These are phyloP conservation scores for Calonectria leucothoes DNA, from an alignment of 2,329 filamentous ascomycete genomes.

Conservation along the genomic window DNA sequence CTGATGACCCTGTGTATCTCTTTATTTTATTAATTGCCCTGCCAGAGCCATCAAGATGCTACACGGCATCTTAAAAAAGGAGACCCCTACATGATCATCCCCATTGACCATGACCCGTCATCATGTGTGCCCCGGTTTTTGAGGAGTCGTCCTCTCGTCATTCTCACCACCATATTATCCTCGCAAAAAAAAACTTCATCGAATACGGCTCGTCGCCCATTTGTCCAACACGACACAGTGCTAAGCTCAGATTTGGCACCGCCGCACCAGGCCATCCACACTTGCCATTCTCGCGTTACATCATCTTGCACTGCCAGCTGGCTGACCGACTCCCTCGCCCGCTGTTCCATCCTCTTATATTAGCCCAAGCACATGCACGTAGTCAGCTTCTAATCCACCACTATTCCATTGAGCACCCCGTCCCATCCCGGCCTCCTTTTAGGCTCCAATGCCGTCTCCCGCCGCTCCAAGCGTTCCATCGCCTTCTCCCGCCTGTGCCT, in stretches of 20 bases:
- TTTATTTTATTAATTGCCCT: too few relatives aligned
- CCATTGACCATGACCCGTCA: too few relatives aligned
- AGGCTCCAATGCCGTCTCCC: slow-evolving; percentile 15
- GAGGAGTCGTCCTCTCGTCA: neutral
- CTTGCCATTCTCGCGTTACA: slow-evolving; percentile 11
- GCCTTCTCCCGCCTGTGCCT: slow-evolving; percentile 37
- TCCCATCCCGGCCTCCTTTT: slow-evolving; percentile 10
- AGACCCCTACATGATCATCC: neutral
- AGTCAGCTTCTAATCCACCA: slow-evolving; percentile 11
- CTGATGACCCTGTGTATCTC: neutral
- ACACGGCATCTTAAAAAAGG: neutral
- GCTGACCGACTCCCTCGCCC: slow-evolving; percentile 4
- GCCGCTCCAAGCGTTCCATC: slow-evolving; percentile 1
- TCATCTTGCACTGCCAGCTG: slow-evolving; percentile 12
- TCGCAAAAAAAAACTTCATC: neutral
- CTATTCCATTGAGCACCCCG: neutral
- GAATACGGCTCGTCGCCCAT: neutral
- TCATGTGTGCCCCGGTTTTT: neutral
- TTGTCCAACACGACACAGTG: slow-evolving; percentile 7
- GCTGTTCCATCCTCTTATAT: neutral
- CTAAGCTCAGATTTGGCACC: neutral
- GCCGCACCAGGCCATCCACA: neutral
- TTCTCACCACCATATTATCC: neutral
- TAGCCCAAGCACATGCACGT: slow-evolving; percentile 15
- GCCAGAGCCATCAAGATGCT: neutral